Evolutionary conservation across 345 rosid genomes (phyloP), one percentile per base, ranked within the genome.

Genomic region (Melaleuca alternifolia): DNA sequence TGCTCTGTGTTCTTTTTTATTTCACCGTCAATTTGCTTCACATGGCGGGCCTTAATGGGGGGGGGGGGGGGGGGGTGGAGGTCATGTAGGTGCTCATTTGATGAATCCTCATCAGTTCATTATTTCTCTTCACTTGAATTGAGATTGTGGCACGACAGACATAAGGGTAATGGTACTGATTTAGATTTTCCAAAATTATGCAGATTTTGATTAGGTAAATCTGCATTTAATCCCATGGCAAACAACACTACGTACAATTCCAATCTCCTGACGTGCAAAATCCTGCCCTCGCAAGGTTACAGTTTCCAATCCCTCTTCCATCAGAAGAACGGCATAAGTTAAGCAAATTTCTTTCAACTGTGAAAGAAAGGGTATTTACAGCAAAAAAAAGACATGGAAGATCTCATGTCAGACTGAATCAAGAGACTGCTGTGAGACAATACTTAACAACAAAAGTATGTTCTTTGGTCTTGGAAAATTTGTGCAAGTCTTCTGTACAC

Each of bases 311-410:
- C 90, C 91, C 90, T 85, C 85, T 96, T 89, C 96, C 91, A 76
- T 92, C 92, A 10, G 94, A 94, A 87, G 95, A 96, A 89, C 93
- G 93, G 85, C 87, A 87, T 71, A 95, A 92, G 86, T 91, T 95
- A 89, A 95, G 93, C 86, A 93, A 97, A 91, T 92, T 94, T 90
- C 92, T 96, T 88, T 91, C 84, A 77, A 94, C 91, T 2, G 84
- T 92, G 85, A 91, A 85, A 89, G 97, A 92, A 90, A 95, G 98
- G 89, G 87, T 95, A 79, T 90, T 91, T 87, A 90, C 95, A 54
- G 92, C 95, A 84, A 95, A 95, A n/a, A 93, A 91, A 94, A 84
- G 94, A 97, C 89, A 91, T 92, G 91, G 99, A 96, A 90, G 98
- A 95, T 92, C 94, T 97, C 41, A 88, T 94, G 92, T 94, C 83